A percentile compares a stretch with the other conserved stretches of the same genome.
phyloP scores from a whole-genome alignment of 129 eudicot genomes.

The Scalesia atractyloides region DNA sequence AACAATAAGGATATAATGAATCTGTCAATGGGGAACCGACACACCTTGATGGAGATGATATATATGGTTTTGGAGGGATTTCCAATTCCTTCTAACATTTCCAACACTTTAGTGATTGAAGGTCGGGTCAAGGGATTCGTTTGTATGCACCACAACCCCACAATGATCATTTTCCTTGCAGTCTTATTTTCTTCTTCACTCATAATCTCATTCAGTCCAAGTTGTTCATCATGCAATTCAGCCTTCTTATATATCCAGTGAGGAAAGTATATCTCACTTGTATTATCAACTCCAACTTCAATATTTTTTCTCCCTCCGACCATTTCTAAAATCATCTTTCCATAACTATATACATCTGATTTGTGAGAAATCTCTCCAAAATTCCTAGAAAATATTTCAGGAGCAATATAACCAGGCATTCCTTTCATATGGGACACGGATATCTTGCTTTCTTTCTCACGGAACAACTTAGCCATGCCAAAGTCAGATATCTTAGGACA shows the following conservation, averaged over 20 bases:
- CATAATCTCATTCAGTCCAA: slow-evolving; percentile 11
- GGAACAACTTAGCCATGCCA: slow-evolving; percentile 36
- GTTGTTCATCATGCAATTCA: slow-evolving; percentile 13
- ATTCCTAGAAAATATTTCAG: slow-evolving; percentile 32
- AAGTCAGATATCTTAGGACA: slow-evolving; percentile 38
- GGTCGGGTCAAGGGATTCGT: slow-evolving; percentile 44
- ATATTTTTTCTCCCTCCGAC: slow-evolving; percentile 41
- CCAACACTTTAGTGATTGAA: slow-evolving; percentile 39
- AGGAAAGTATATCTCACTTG: slow-evolving; percentile 43
- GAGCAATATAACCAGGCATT: slow-evolving; percentile 43
- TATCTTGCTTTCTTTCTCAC: slow-evolving; percentile 22
- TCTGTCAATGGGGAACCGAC: too few relatives aligned
- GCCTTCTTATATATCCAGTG: slow-evolving; percentile 38
- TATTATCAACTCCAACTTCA: slow-evolving; percentile 16
- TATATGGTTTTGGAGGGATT: slow-evolving; percentile 43
- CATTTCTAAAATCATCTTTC: slow-evolving; percentile 50
- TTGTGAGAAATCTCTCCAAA: slow-evolving; percentile 37
- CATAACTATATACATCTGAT: slow-evolving; percentile 48
- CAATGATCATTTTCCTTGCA: slow-evolving; percentile 50
- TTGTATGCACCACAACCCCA: slow-evolving; percentile 58
- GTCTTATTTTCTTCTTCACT: slow-evolving; percentile 26
- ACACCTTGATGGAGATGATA: slow-evolving; percentile 26
- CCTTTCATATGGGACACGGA: slow-evolving; percentile 31
- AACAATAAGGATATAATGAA: too few relatives aligned
- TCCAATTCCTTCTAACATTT: slow-evolving; percentile 50